phyloP scores from a whole-genome alignment of 192 early-diverging fungal genomes.

The Bifiguratus adelaidae region DNA sequence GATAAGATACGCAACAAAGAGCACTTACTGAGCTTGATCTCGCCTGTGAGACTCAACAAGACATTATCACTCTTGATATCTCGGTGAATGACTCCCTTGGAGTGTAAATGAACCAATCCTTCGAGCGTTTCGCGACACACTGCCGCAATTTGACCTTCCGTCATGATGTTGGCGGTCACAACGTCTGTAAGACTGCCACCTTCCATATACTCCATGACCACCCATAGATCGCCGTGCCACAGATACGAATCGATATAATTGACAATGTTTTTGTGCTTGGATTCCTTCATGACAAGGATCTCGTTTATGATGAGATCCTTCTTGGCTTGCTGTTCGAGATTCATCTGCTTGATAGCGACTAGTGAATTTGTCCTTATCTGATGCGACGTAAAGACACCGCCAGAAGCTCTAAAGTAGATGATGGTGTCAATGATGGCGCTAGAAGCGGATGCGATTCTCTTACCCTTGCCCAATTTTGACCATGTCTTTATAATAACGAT shows the following conservation, averaged over 20 bases:
- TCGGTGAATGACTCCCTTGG: constrained; percentile 66
- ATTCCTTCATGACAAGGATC: constrained; percentile 80
- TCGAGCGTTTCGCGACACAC: constrained; percentile 68
- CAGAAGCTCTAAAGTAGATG: constrained; percentile 64
- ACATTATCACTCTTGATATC: constrained; percentile 88
- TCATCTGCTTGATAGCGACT: constrained; percentile 97
- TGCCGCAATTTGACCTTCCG: constrained; percentile 72
- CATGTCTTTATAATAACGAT: constrained; percentile 36
- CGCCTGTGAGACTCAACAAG: constrained; percentile 47
- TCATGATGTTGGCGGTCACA: constrained; percentile 66
- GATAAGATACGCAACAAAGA: neutral
- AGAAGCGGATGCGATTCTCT: too few relatives aligned
- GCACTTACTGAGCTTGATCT: constrained; percentile 59
- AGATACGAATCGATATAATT: constrained; percentile 76
- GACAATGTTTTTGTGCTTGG: constrained; percentile 74
- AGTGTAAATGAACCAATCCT: constrained; percentile 66
- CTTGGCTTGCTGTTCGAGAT: constrained; percentile 89
- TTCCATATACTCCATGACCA: constrained; percentile 91
- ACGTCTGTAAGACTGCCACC: constrained; percentile 80
- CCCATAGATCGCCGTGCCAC: constrained; percentile 72
- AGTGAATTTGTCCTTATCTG: constrained; percentile 45
- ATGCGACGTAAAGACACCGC: constrained; percentile 85
- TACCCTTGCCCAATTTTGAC: constrained; percentile 31
- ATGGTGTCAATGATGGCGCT: too few relatives aligned
- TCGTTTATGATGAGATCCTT: constrained; percentile 96